phyloP scores from a whole-genome alignment of 495 filamentous ascomycete genomes.

The Aspergillus saccharolyticus region DNA sequence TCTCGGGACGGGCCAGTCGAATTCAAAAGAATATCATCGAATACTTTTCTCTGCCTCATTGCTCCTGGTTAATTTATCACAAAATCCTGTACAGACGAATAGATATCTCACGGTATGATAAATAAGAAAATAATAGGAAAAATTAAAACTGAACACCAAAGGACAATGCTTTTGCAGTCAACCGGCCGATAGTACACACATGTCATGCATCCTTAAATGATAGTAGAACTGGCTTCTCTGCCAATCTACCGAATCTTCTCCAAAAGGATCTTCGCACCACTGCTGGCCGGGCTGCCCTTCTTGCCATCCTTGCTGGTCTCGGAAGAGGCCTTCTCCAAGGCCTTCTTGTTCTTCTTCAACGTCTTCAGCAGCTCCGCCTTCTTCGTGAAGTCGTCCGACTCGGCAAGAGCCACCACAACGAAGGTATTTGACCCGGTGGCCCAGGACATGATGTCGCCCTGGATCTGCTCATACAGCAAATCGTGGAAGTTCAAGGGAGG shows the following conservation, averaged over 20 bases:
- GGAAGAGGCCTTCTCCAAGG: constrained; percentile 46
- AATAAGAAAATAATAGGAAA: constrained; percentile 5
- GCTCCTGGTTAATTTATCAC: constrained; percentile 6
- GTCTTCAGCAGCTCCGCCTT: constrained; percentile 59
- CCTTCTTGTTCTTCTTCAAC: constrained; percentile 54
- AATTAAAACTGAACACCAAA: neutral
- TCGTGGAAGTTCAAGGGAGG: constrained; percentile 76
- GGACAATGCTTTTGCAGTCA: constrained; percentile 4
- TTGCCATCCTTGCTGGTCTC: constrained; percentile 32
- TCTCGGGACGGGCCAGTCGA: neutral
- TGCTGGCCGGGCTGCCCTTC: constrained; percentile 36
- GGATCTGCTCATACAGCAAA: constrained; percentile 70
- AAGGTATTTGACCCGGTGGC: constrained; percentile 78
- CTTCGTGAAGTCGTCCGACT: constrained; percentile 69
- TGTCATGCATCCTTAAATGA: neutral
- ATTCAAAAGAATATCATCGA: constrained; percentile 3
- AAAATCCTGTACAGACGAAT: constrained; percentile 16
- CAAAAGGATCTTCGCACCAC: constrained; percentile 42
- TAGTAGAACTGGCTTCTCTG: neutral
- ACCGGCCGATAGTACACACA: constrained; percentile 14
- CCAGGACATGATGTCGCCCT: constrained; percentile 74
- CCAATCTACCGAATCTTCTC: constrained; percentile 33
- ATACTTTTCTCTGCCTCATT: constrained; percentile 19
- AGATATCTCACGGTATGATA: neutral
- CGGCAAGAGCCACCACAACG: constrained; percentile 72